phyloP scores from a whole-genome alignment of 768 basidiomycete genomes.

The Nevesoporus exiguus region DNA sequence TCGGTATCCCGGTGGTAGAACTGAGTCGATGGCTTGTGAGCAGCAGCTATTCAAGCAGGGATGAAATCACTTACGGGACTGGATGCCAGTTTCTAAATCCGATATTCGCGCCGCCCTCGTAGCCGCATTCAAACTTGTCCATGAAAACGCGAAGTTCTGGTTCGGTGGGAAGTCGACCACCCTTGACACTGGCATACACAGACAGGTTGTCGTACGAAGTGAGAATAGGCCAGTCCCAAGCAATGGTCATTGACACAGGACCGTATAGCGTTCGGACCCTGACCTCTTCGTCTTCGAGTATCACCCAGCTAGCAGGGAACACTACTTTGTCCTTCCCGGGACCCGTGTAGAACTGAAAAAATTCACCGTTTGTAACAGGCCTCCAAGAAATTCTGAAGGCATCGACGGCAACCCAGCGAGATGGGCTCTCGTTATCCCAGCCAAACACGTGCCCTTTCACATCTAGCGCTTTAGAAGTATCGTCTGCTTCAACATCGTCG shows the following conservation, averaged over 20 bases:
- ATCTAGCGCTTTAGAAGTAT: slow-evolving; percentile 40
- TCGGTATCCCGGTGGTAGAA: slow-evolving; percentile 61
- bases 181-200: slow-evolving; percentile 77
- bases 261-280: slow-evolving; percentile 88
- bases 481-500: slow-evolving; percentile 75
- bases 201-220: slow-evolving; percentile 76
- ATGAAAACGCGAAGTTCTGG: slow-evolving; percentile 79
- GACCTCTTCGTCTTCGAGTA: slow-evolving; percentile 10
- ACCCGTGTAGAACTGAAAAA: slow-evolving; percentile 58
- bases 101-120: slow-evolving; percentile 74
- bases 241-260: slow-evolving; percentile 71
- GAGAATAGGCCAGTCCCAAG: slow-evolving; percentile 82
- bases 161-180: slow-evolving; percentile 93
- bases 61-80: slow-evolving; percentile 59
- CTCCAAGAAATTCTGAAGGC: slow-evolving; percentile 79
- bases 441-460: slow-evolving; percentile 69
- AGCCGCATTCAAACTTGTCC: slow-evolving; percentile 69
- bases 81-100: slow-evolving; percentile 96
- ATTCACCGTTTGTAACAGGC: slow-evolving; percentile 88
- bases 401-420: slow-evolving; percentile 53
- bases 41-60: not conserved
- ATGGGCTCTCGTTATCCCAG: slow-evolving; percentile 93
- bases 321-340: slow-evolving; percentile 41
- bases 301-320: slow-evolving; percentile 29
- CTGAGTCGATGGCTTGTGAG: slow-evolving; percentile 33